phyloP scores from a whole-genome alignment of 2,329 filamentous ascomycete species.

The Torrubiella hemipterigena region DNA sequence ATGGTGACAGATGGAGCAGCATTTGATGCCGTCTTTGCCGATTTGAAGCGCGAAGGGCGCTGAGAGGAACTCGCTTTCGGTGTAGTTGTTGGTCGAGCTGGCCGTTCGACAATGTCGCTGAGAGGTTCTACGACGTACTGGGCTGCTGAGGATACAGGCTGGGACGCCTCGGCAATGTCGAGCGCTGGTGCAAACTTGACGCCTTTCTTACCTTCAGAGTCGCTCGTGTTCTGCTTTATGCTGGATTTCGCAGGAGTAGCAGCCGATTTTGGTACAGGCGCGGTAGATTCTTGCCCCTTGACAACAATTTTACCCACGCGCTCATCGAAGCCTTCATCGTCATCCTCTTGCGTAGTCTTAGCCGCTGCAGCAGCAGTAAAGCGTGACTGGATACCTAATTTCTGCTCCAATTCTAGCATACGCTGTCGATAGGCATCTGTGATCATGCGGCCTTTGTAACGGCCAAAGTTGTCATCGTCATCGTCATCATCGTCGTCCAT shows the following conservation, averaged over 20 bases:
- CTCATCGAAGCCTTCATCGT: conserved; percentile 23
- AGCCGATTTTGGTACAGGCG: conserved; percentile 6
- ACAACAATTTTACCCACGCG: conserved; percentile 44
- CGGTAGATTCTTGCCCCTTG: conserved; percentile 14
- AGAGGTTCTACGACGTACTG: conserved; percentile 32
- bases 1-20: conserved; percentile 16
- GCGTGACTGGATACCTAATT: conserved; percentile 48
- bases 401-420: conserved; percentile 78
- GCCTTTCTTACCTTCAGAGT: conserved; percentile 42
- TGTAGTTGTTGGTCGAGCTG: conserved; percentile 7
- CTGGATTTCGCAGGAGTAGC: conserved; percentile 18
- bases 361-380: conserved; percentile 42
- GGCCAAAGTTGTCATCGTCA: conserved; percentile 66
- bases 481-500: conserved; percentile 46
- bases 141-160: conserved; percentile 11
- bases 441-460: conserved; percentile 54
- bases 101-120: conserved; percentile 40
- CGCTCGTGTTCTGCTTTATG: conserved; percentile 16
- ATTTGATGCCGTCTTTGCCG: conserved; percentile 20
- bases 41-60: conserved; percentile 41
- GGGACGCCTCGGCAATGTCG: conserved; percentile 46
- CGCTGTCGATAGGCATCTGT: conserved; percentile 64
- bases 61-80: conserved; percentile 13
- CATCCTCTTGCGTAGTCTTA: conserved; percentile 21
- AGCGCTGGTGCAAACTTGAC: conserved; percentile 70